phyloP scores from a whole-genome alignment of 768 basidiomycete genomes.

The Rhizopogon sp. region DNA sequence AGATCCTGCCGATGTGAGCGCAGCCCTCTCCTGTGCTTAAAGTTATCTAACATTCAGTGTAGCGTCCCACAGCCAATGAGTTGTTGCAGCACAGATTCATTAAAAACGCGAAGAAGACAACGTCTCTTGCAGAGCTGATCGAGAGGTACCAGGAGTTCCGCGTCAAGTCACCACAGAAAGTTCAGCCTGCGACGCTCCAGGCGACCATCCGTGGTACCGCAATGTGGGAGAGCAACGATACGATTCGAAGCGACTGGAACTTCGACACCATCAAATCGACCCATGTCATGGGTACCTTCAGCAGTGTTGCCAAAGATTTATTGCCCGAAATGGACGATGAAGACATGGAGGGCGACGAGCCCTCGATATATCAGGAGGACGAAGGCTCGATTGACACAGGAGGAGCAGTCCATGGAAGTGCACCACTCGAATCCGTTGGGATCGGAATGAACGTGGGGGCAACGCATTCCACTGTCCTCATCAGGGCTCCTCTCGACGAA shows the following conservation, averaged over 20 bases:
- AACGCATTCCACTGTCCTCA: conserved; percentile 68
- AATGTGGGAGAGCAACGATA: conserved; percentile 68
- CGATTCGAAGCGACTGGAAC: conserved; percentile 91
- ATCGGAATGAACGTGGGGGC: conserved; percentile 51
- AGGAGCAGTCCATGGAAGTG: conserved; percentile 63
- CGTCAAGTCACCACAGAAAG: conserved; percentile 52
- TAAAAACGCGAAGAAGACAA: conserved; percentile 74
- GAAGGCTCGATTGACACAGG: conserved; percentile 57
- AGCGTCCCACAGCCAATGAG: conserved; percentile 91
- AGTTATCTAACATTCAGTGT: conserved; percentile 11
- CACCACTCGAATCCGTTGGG: conserved; percentile 32
- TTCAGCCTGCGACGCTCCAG: conserved; percentile 44
- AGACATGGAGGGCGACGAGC: conserved; percentile 38
- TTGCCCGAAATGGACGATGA: conserved; percentile 57
- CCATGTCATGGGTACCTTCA: conserved; percentile 73
- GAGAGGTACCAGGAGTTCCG: conserved; percentile 83
- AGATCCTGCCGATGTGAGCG: conserved; percentile 71
- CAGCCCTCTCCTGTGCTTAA: neutral
- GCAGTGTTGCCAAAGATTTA: conserved; percentile 67
- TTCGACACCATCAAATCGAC: conserved; percentile 82
- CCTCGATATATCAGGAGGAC: conserved; percentile 35
- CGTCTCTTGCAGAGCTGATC: conserved; percentile 80
- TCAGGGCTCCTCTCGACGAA: conserved; percentile 40
- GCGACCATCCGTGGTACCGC: conserved; percentile 52
- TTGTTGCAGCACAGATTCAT: conserved; percentile 94